These are phyloP conservation scores for Eucalyptus curtisii DNA, from an alignment of 345 rosid species.

Conservation along the genomic window DNA sequence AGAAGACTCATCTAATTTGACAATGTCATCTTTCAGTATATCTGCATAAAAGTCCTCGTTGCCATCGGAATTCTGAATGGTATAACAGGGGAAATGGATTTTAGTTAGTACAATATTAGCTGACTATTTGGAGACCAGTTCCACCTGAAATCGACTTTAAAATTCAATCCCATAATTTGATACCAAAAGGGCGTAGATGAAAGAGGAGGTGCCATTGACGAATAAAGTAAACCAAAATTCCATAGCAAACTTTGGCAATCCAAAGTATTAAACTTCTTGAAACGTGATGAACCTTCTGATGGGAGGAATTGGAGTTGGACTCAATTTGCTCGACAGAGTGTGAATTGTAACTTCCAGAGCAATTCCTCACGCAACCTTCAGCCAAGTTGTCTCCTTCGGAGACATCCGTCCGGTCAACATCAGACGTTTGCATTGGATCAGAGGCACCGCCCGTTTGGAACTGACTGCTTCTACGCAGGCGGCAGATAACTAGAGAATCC, in stretches of 20 bases:
- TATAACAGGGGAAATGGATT: neutral
- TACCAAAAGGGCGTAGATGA: neutral
- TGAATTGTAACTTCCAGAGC: conserved; percentile 22
- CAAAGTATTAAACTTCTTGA: neutral
- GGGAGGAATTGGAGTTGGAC: neutral
- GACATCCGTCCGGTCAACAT: neutral
- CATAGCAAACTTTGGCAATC: neutral
- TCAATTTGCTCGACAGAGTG: neutral
- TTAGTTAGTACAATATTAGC: neutral
- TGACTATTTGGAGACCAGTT: neutral
- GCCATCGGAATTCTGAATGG: conserved; percentile 14
- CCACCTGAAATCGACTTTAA: neutral
- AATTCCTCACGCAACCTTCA: conserved; percentile 12
- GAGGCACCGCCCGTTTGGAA: neutral
- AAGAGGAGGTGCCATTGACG: neutral
- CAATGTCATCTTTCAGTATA: conserved; percentile 61
- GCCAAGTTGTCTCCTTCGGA: neutral
- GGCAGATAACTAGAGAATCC: conserved; percentile 73
- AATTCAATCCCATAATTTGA: neutral
- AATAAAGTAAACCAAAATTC: neutral
- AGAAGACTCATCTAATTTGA: conserved; percentile 1
- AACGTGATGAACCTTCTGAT: neutral
- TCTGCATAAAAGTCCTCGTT: conserved; percentile 48
- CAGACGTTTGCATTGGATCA: conserved; percentile 1
- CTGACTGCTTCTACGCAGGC: conserved; percentile 33